Evolutionary conservation across 2,329 filamentous ascomycete species (phyloP), one percentile per base, ranked within the genome.

Genomic region (Metarhizium anisopliae): DNA sequence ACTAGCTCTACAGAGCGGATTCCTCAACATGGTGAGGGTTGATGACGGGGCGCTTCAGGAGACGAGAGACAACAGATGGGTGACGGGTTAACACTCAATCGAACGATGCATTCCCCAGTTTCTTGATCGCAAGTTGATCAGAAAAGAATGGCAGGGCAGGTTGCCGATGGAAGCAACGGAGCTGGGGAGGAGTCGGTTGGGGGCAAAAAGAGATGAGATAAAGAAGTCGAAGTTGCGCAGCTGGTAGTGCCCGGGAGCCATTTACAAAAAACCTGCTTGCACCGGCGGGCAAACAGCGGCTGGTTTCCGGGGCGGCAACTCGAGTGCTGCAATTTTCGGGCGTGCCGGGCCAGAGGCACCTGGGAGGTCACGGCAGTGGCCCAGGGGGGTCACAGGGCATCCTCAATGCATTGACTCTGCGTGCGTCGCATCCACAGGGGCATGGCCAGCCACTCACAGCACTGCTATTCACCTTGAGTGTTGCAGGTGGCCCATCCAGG

Each of bases 21-120:
- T 82, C 76, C 85, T 84, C 80, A 90, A 80, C 87, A 90, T 90
- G 76, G 72, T 80, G 75, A 70, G 68, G 67, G 59, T 51, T 56
- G 56, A 51, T 57, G 50, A 53, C 52, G 54, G 54, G 50, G 29
- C 38, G 32, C 25, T 60, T 59, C 51, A 55, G 55, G 52, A 51
- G 56, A 51, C 47, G 18, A 40, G 40, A 32, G 25, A 43, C 29
- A 53, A 53, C 32, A 11, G 32, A 51, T n/a, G 20, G 59, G 58
- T 55, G 14, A 14, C 32, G 57, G 58, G 47, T 57, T 51, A 61
- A 59, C 63, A 54, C 55, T 59, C 56, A 50, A 52, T 35, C 29
- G 54, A 58, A 57, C 58, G 58, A 67, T 63, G 61, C 68, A 69
- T 70, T 62, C 66, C 67, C 62, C 62, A 64, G 61, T 61, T 62